Conservation (phyloP, 2,329 filamentous ascomycete genomes). For the Spiromastix sp. region DNA sequence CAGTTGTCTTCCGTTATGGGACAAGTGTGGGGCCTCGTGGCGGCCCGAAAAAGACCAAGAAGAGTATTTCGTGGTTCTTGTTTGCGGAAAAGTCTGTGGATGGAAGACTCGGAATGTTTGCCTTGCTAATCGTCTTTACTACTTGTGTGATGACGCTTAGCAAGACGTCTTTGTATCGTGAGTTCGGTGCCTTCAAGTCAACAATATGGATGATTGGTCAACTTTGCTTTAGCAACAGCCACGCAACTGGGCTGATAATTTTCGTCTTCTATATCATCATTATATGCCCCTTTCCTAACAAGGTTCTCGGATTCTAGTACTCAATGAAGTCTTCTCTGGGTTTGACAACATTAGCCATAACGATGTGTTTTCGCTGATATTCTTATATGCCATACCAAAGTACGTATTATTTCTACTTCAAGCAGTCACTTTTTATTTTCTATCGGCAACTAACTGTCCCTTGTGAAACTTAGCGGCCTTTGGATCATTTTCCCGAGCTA, state of each 20-base stretch:
- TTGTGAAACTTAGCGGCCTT: conserved; percentile 37
- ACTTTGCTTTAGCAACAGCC: not conserved
- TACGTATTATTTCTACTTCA: conserved; percentile 28
- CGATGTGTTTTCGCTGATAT: conserved; percentile 39
- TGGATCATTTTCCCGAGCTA: conserved; percentile 57
- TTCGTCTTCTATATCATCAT: not conserved
- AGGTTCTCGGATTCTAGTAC: conserved; percentile 30
- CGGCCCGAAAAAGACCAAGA: conserved; percentile 13
- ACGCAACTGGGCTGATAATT: not conserved
- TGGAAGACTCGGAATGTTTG: conserved; percentile 43
- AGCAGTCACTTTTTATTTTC: not conserved
- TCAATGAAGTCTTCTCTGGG: conserved; percentile 51
- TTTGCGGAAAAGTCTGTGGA: conserved; percentile 36
- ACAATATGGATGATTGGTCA: not conserved
- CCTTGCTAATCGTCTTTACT: conserved; percentile 49
- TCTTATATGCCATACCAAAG: conserved; percentile 59
- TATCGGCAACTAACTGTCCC: conserved; percentile 10
- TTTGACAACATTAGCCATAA: conserved; percentile 57
- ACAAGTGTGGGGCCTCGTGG: conserved; percentile 11
- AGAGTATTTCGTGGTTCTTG: conserved; percentile 4
- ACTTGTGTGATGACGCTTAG: conserved; percentile 54
- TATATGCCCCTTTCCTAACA: not conserved
- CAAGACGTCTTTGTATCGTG: conserved; percentile 59
- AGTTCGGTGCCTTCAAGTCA: conserved; percentile 20
- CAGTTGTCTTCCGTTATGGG: conserved; percentile 38